Conservation (phyloP, 306 rosid species). For the Quercus agrifolia region DNA sequence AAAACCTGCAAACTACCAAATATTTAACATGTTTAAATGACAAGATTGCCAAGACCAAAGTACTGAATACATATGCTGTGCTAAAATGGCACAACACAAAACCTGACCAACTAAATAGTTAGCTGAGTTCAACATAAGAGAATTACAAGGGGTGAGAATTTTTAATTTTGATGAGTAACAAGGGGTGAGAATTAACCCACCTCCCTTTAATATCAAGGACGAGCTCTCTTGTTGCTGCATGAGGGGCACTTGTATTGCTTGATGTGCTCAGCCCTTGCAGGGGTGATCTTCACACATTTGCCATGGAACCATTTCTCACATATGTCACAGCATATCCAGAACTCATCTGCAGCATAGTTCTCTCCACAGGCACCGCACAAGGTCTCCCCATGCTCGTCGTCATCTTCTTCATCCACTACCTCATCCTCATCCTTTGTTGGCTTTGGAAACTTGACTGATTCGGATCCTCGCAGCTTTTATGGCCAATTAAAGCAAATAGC, state of each 20-base stretch:
- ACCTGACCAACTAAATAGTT: conserved; percentile 37
- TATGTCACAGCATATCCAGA: conserved; percentile 63
- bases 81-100: conserved; percentile 30
- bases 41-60: conserved; percentile 23
- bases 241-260: conserved; percentile 70
- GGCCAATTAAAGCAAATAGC: neutral
- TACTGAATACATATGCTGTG: conserved; percentile 19
- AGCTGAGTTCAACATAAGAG: conserved; percentile 35
- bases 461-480: conserved; percentile 44
- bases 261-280: conserved; percentile 62
- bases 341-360: conserved; percentile 49
- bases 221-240: conserved; percentile 63
- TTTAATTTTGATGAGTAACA: neutral
- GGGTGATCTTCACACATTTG: conserved; percentile 64
- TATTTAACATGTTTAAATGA: conserved; percentile 22
- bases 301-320: conserved; percentile 73
- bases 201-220: conserved; percentile 41
- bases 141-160: conserved; percentile 30
- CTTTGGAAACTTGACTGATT: conserved; percentile 34
- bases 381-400: conserved; percentile 56
- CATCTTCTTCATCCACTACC: conserved; percentile 43
- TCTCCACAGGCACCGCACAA: conserved; percentile 62
- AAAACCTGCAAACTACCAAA: conserved; percentile 30
- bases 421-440: conserved; percentile 45
- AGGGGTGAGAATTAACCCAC: conserved; percentile 26